phyloP scores from a whole-genome alignment of 78 protist species.

The Planoprotostelium fungivorum region DNA sequence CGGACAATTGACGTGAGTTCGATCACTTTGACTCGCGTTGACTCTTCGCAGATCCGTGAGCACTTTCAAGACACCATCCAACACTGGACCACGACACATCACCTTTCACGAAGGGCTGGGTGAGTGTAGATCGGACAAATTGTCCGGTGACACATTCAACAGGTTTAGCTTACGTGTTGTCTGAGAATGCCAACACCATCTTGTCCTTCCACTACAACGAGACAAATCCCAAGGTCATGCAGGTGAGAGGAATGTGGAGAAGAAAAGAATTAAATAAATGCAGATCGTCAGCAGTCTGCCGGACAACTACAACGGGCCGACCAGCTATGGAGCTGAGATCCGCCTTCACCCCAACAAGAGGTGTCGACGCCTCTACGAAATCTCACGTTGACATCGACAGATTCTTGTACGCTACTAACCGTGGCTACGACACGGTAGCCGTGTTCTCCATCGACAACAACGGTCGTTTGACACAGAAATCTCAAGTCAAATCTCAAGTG shows the following conservation, averaged over 20 bases:
- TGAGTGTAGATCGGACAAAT: neutral
- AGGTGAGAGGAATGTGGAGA: neutral
- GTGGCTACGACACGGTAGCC: too few relatives aligned
- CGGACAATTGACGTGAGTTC: neutral
- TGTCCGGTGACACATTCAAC: neutral
- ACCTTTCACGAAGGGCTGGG: neutral
- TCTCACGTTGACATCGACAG: too few relatives aligned
- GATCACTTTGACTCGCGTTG: neutral
- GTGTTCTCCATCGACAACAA: too few relatives aligned
- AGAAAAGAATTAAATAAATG: neutral
- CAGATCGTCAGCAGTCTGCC: neutral
- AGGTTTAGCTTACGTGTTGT: neutral
- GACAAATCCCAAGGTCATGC: neutral
- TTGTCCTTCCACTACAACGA: neutral
- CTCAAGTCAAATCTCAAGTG: too few relatives aligned
- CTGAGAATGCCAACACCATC: neutral
- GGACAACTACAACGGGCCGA: neutral
- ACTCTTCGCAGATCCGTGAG: neutral
- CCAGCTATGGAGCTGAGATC: neutral
- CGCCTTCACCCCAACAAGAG: neutral
- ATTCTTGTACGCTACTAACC: too few relatives aligned
- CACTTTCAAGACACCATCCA: neutral
- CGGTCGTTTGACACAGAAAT: too few relatives aligned
- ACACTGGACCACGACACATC: neutral
- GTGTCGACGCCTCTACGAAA: too few relatives aligned